phyloP scores from a whole-genome alignment of 352 stramenopile species.

The Phytopythium vexans region DNA sequence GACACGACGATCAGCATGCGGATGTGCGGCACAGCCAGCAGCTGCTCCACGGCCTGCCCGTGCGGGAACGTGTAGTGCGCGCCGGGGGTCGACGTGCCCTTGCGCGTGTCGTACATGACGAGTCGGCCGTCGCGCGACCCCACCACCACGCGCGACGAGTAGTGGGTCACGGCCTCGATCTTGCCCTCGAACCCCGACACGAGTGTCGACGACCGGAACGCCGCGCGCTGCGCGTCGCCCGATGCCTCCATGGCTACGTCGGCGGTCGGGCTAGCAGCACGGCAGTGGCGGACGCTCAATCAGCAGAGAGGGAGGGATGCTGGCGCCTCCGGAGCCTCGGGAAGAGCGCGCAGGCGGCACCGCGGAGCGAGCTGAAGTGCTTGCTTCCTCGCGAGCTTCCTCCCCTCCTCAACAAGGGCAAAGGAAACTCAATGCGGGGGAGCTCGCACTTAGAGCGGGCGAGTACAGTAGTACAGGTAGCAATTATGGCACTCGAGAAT shows the following conservation, averaged over 20 bases:
- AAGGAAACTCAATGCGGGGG: no score
- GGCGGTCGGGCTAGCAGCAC: background rate
- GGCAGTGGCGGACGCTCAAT: no score
- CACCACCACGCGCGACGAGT: slow-evolving; percentile 84
- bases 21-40: slow-evolving; percentile 83
- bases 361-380: no score
- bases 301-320: no score
- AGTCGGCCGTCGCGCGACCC: slow-evolving; percentile 76
- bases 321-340: no score
- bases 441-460: no score
- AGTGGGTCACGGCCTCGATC: slow-evolving; percentile 83
- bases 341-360: no score
- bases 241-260: slow-evolving; percentile 2
- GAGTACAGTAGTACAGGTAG: no score
- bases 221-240: slow-evolving; percentile 35
- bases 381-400: no score
- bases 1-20: slow-evolving; percentile 83
- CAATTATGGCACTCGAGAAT: no score
- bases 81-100: slow-evolving; percentile 54
- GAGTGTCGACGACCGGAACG: slow-evolving; percentile 74
- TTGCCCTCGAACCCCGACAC: slow-evolving; percentile 77
- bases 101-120: slow-evolving; percentile 87
- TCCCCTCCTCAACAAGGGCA: no score
- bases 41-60: slow-evolving; percentile 69
- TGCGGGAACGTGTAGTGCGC: slow-evolving; percentile 74